Conservation (phyloP, 1,284 basidiomycete genomes). For the Sporisorium exsertum region DNA sequence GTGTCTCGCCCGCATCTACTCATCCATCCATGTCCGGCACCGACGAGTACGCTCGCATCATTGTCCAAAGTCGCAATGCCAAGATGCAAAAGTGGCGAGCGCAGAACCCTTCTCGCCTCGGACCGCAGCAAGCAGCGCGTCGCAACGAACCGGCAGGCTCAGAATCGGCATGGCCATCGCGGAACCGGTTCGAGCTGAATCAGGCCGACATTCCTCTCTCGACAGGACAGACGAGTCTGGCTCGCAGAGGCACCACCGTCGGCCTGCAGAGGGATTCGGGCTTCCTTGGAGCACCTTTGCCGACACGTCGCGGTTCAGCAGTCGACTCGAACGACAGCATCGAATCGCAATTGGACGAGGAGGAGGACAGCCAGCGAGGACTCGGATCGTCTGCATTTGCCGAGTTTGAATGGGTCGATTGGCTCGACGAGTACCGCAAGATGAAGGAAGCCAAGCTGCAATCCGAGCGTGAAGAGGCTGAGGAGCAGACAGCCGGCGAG, state of each 20-base stretch:
- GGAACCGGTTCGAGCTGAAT: slow-evolving; percentile 4
- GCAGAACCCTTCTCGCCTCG: slow-evolving; percentile 39
- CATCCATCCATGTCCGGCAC: slow-evolving; percentile 60
- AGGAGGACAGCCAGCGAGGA: slow-evolving; percentile 35
- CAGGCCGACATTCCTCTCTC: slow-evolving; percentile 14
- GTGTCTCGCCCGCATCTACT: slow-evolving; percentile 19
- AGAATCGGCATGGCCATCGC: slow-evolving; percentile 12
- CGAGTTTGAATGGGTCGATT: slow-evolving; percentile 75
- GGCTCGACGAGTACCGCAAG: slow-evolving; percentile 74
- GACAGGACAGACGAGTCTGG: slow-evolving; percentile 30
- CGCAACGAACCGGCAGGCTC: slow-evolving; percentile 11
- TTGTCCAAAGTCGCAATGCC: slow-evolving; percentile 73
- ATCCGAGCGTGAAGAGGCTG: slow-evolving; percentile 67
- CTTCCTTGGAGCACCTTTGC: slow-evolving; percentile 17
- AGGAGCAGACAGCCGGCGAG: slow-evolving; percentile 41
- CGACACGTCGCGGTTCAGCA: slow-evolving; percentile 35
- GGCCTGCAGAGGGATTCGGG: slow-evolving; percentile 30
- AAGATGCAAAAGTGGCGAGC: slow-evolving; percentile 73
- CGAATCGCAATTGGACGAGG: slow-evolving; percentile 49
- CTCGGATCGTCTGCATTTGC: slow-evolving; percentile 42
- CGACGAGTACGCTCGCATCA: slow-evolving; percentile 74
- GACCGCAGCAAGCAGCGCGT: slow-evolving; percentile 4
- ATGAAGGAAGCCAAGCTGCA: slow-evolving; percentile 74
- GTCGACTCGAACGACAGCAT: slow-evolving; percentile 52
- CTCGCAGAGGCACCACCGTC: slow-evolving; percentile 50